Percentiles rank a stretch among this genome's conserved stretches.
phyloP scores from a whole-genome alignment of 139 green algal species.

The Nannochloris sp. region DNA sequence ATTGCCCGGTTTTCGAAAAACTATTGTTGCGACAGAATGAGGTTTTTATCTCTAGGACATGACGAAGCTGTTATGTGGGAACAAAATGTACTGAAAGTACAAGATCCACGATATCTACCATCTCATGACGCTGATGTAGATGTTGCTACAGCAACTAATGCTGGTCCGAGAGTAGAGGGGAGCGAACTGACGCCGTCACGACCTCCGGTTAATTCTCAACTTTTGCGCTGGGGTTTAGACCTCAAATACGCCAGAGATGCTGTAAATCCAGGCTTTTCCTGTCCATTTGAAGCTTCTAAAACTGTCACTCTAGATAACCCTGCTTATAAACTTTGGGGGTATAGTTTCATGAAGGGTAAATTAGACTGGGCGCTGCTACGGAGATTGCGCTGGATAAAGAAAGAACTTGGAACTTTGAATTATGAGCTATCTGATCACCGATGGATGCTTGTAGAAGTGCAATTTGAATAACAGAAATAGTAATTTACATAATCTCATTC shows the following conservation, averaged over 20 bases:
- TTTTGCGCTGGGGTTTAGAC: constrained; percentile 47
- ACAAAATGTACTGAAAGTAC: constrained; percentile 38
- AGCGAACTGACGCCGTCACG: too few species aligned
- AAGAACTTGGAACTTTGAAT: constrained; percentile 56
- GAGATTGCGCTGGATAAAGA: constrained; percentile 20
- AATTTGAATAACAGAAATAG: background rate
- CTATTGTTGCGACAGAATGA: constrained; percentile 72
- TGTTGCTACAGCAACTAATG: too few species aligned
- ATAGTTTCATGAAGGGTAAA: constrained; percentile 62
- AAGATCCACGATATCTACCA: too few species aligned
- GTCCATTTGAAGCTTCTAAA: constrained; percentile 42
- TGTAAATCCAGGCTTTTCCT: constrained; percentile 68
- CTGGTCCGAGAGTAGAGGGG: too few species aligned
- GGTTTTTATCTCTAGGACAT: constrained; percentile 57
- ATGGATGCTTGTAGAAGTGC: constrained; percentile 44
- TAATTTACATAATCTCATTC: background rate
- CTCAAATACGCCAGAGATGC: constrained; percentile 39
- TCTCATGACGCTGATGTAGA: too few species aligned
- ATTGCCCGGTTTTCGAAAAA: constrained; percentile 70
- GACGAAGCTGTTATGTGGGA: constrained; percentile 69
- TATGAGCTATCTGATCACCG: constrained; percentile 73
- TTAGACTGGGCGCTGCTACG: constrained; percentile 75
- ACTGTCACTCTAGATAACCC: constrained; percentile 72
- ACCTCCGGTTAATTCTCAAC: constrained; percentile 51
- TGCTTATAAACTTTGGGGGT: constrained; percentile 41